Evolutionary conservation across 2,329 filamentous ascomycete species (phyloP), one percentile per base, ranked within the genome.

Genomic region (Pyricularia grisea): DNA sequence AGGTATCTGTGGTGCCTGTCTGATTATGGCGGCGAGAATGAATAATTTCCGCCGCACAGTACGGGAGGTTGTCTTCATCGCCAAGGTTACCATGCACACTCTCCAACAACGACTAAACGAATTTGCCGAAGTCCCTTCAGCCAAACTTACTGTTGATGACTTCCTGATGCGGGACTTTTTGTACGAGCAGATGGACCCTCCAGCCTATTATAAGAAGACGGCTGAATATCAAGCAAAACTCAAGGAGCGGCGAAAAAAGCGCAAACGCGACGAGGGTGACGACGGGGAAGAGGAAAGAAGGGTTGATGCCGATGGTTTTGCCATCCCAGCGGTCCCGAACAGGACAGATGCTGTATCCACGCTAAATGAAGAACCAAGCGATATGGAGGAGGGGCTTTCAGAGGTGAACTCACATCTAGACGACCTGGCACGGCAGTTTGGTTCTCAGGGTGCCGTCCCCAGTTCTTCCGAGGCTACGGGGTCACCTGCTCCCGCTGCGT

Each of bases 31-130:
- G 7, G 94, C 95, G 10, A 91, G 95, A 68, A 98, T 98, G 91
- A 97, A 97, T 85, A 98, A 98, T 79, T 99, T 96, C 77, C 91
- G 94, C 64, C 90, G 95, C 23, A 97, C 93, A 0, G 89, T 97
- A 14, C 88, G 93, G 33, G 95, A 99, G 79, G 92, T 99, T 10
- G 94, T 98, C n/a, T 98, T 97, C 77, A 92, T 97, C 55, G 94
- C 97, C 77, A 98, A 97, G 77, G 94, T 98, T 67, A 96, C 94
- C 61, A 96, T 96, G 72, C 87, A 93, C 71, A 99, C 95, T 9
- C 93, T 99, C 70, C 91, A 93, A 75, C 92, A 94, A 77, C 93
- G 95, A 71, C 82, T 99, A 11, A 90, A 94, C 72, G 95, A 99
- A 76, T 99, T 98, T 80, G 93, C 92, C 72, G 86, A 90, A 36